A percentile compares a stretch with the other conserved stretches of the same genome.
Evolutionary conservation across 331 rosid species (phyloP).

Genomic region (Acacia pycnantha): DNA sequence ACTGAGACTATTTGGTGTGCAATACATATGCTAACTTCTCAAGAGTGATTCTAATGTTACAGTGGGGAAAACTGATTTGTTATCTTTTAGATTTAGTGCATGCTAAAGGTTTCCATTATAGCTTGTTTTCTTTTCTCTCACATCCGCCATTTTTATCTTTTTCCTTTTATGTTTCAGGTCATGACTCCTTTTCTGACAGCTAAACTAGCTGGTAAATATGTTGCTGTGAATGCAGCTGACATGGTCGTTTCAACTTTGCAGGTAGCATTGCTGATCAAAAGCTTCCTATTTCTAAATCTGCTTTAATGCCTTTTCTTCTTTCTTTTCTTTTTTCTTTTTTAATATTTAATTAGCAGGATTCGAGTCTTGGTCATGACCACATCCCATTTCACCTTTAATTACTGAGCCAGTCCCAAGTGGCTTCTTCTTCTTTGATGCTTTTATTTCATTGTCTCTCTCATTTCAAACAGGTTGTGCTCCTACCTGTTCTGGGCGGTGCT

Average conservation of each 20-base stretch:
- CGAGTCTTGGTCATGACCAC: background rate
- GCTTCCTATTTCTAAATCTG: background rate
- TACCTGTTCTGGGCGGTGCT: slow-evolving; percentile 80
- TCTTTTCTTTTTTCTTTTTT: background rate
- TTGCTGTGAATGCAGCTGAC: slow-evolving; percentile 77
- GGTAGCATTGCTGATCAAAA: slow-evolving; percentile 29
- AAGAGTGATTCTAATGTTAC: background rate
- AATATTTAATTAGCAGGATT: background rate
- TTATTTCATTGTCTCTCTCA: slow-evolving; percentile 4
- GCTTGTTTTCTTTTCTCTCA: background rate
- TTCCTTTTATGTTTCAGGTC: slow-evolving; percentile 46
- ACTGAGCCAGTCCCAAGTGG: background rate
- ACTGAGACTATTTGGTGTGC: background rate
- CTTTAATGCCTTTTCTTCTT: background rate
- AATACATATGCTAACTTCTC: background rate
- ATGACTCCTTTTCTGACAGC: slow-evolving; percentile 90
- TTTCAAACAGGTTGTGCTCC: slow-evolving; percentile 71
- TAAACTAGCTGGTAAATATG: slow-evolving; percentile 85
- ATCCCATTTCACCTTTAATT: background rate
- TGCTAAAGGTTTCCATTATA: background rate
- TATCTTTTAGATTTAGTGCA: background rate
- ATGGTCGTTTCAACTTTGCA: slow-evolving; percentile 70
- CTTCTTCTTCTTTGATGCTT: background rate
- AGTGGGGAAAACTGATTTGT: background rate
- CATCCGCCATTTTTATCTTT: slow-evolving; percentile 14